Percentiles rank a stretch among this genome's conserved stretches.
Conservation (phyloP, 352 stramenopile genomes). For the Pythium coloratum region DNA sequence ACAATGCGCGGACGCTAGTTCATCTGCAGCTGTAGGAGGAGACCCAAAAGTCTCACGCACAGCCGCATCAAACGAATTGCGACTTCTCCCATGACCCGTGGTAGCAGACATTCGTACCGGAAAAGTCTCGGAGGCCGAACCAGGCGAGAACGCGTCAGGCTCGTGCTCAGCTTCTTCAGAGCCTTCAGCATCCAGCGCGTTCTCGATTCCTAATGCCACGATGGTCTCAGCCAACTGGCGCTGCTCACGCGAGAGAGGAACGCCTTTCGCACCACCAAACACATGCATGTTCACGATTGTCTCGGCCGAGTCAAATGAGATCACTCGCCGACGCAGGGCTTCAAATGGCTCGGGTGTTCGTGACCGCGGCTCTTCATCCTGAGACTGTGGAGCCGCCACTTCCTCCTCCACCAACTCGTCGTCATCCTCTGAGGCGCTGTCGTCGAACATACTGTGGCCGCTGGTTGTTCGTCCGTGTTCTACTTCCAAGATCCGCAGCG, state of each 20-base stretch:
- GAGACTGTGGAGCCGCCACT: conserved; percentile 24
- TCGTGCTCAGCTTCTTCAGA: conserved; percentile 27
- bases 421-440: conserved; percentile 26
- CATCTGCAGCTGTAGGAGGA: background rate
- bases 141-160: conserved; percentile 20
- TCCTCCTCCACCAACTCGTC: conserved; percentile 26
- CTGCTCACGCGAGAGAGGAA: conserved; percentile 52
- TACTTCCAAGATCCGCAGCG: conserved; percentile 18
- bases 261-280: conserved; percentile 26
- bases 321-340: conserved; percentile 59
- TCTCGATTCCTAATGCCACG: conserved; percentile 57
- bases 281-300: conserved; percentile 68
- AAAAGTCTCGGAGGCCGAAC: conserved; percentile 13
- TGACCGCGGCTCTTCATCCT: conserved; percentile 15
- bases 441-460: conserved; percentile 17
- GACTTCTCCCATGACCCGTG: background rate
- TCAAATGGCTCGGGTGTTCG: conserved; percentile 45
- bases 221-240: conserved; percentile 74
- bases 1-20: background rate
- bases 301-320: conserved; percentile 77
- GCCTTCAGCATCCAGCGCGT: conserved; percentile 31
- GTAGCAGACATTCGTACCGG: background rate
- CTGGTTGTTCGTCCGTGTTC: conserved; percentile 12
- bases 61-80: background rate
- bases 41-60: background rate